Evolutionary conservation across 805 yeast species (phyloP).

Genomic region (Pichia ethanolica): DNA sequence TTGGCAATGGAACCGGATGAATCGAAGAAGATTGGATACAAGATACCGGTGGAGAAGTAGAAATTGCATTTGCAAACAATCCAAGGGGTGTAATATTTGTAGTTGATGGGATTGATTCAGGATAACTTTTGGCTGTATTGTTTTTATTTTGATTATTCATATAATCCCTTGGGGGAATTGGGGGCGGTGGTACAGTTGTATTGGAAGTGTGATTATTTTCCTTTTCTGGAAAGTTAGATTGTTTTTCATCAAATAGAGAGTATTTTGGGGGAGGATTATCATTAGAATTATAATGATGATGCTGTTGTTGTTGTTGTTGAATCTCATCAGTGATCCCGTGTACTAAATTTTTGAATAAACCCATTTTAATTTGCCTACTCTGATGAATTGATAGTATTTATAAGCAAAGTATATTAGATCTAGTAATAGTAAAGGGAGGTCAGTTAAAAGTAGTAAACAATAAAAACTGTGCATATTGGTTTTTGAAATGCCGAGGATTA

Average conservation of each 20-base stretch:
- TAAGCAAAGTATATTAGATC: too few species aligned
- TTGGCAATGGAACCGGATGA: slow-evolving; percentile 59
- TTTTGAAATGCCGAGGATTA: too few species aligned
- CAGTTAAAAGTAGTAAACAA: too few species aligned
- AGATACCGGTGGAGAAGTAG: slow-evolving; percentile 15
- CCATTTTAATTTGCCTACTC: slow-evolving; percentile 12
- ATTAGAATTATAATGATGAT: background rate
- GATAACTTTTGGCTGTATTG: background rate
- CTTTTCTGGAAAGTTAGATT: too few species aligned
- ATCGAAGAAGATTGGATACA: slow-evolving; percentile 44
- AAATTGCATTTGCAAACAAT: slow-evolving; percentile 18
- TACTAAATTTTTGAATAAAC: slow-evolving; percentile 15
- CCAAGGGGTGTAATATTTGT: slow-evolving; percentile 1
- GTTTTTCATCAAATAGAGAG: too few species aligned
- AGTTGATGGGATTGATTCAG: background rate
- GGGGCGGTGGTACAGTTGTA: slow-evolving; percentile 12
- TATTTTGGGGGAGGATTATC: background rate
- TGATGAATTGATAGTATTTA: background rate
- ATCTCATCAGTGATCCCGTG: slow-evolving; percentile 8
- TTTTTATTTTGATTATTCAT: background rate
- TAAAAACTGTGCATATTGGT: too few species aligned
- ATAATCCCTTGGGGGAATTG: slow-evolving; percentile 22
- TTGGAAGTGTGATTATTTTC: too few species aligned
- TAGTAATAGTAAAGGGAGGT: too few species aligned
- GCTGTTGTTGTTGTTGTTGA: background rate